phyloP scores from a whole-genome alignment of 2,329 filamentous ascomycete genomes.

The Beauveria sp. region DNA sequence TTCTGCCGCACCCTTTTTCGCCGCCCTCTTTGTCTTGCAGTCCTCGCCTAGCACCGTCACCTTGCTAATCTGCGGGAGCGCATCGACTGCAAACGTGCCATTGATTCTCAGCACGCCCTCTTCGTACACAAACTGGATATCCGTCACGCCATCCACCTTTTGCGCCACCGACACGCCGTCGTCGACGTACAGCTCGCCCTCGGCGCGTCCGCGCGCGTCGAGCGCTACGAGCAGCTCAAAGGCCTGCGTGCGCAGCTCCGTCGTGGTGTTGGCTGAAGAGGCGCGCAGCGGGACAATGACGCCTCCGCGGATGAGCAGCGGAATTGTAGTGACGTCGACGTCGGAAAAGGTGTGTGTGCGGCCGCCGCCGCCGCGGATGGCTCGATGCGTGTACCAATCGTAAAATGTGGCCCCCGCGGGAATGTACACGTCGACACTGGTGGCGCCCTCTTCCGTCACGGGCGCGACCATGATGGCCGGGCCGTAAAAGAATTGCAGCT shows the following conservation, averaged over 20 bases:
- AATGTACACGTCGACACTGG: slow-evolving; percentile 36
- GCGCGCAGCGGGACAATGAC: slow-evolving; percentile 53
- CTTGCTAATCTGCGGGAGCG: slow-evolving; percentile 46
- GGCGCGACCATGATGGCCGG: slow-evolving; percentile 36
- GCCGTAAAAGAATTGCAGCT: slow-evolving; percentile 41
- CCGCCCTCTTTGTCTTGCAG: slow-evolving; percentile 5
- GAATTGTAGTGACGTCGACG: slow-evolving; percentile 59
- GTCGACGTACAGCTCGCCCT: slow-evolving; percentile 63
- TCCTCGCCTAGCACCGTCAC: slow-evolving; percentile 41
- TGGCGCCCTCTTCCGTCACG: slow-evolving; percentile 33
- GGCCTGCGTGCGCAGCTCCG: slow-evolving; percentile 51
- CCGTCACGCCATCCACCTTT: slow-evolving; percentile 57
- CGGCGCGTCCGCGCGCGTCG: slow-evolving; percentile 51
- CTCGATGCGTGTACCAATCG: slow-evolving; percentile 38
- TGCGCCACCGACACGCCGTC: slow-evolving; percentile 62
- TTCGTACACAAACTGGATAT: slow-evolving; percentile 52
- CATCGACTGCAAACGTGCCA: slow-evolving; percentile 52
- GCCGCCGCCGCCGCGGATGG: slow-evolving; percentile 43
- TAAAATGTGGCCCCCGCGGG: slow-evolving; percentile 40
- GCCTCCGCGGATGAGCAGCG: slow-evolving; percentile 59
- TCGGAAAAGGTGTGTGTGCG: slow-evolving; percentile 25
- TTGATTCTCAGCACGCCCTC: slow-evolving; percentile 39
- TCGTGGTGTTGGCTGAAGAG: slow-evolving; percentile 54
- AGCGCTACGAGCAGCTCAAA: slow-evolving; percentile 68
- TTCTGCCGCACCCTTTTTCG: neutral